A percentile compares a stretch with the other conserved stretches of the same genome.
phyloP scores from a whole-genome alignment of 805 yeast species.

The Yarrowia alimentaria region DNA sequence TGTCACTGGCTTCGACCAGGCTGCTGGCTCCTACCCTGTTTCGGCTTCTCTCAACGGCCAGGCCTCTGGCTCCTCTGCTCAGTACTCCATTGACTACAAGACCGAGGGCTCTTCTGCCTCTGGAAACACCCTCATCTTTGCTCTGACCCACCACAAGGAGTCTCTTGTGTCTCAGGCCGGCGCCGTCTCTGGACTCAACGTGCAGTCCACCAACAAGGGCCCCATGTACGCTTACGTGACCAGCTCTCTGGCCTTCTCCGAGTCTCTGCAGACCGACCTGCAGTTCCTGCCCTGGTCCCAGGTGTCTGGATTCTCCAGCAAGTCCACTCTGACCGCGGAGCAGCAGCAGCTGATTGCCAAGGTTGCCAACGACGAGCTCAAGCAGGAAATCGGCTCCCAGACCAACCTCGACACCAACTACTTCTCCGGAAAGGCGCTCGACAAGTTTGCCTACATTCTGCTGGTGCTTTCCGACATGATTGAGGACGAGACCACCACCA shows the following conservation, averaged over 20 bases:
- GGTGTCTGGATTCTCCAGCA: conserved; percentile 29
- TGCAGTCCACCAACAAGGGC: conserved; percentile 49
- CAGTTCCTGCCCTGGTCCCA: conserved; percentile 63
- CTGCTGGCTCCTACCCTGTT: conserved; percentile 67
- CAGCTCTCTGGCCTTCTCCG: conserved; percentile 39
- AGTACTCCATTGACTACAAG: conserved; percentile 50
- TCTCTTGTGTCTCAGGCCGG: conserved; percentile 28
- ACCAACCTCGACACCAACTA: conserved; percentile 84
- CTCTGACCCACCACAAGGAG: conserved; percentile 62
- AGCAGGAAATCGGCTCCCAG: conserved; percentile 54
- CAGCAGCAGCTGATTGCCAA: conserved; percentile 45
- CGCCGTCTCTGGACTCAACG: conserved; percentile 32
- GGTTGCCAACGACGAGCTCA: conserved; percentile 54
- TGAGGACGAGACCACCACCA: conserved; percentile 48
- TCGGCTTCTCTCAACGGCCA: conserved; percentile 51
- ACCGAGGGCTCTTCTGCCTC: conserved; percentile 51
- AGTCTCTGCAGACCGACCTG: conserved; percentile 45
- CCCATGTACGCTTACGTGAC: conserved; percentile 41
- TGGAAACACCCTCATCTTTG: conserved; percentile 50
- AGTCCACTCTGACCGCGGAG: conserved; percentile 39
- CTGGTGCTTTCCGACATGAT: conserved; percentile 45
- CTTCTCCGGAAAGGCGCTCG: conserved; percentile 81
- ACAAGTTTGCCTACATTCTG: conserved; percentile 84
- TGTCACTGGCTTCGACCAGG: conserved; percentile 52
- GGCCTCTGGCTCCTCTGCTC: conserved; percentile 48